Percentiles rank a stretch among this genome's conserved stretches.
phyloP scores from a whole-genome alignment of 306 rosid species.

The Vigna radiata region DNA sequence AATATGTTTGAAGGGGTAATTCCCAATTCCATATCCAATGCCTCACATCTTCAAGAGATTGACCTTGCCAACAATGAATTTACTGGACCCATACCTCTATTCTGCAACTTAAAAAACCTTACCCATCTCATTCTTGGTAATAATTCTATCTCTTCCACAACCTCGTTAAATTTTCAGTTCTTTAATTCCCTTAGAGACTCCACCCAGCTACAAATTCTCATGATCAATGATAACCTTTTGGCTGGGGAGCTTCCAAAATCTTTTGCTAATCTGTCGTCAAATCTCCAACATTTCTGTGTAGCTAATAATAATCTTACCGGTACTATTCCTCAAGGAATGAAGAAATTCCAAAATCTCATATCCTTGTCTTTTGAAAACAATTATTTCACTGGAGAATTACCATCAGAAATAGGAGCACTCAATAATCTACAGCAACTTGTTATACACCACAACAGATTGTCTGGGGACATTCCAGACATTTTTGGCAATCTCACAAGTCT shows the following conservation, averaged over 20 bases:
- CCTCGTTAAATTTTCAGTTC: conserved; percentile 39
- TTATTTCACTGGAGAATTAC: conserved; percentile 46
- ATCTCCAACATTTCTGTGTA: conserved; percentile 48
- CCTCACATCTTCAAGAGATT: conserved; percentile 37
- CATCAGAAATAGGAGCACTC: conserved; percentile 44
- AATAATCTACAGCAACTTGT: conserved; percentile 2
- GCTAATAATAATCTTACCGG: conserved; percentile 41
- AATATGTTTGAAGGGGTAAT: conserved; percentile 49
- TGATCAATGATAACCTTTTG: conserved; percentile 40
- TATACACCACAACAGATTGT: conserved; percentile 33
- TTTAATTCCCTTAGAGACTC: conserved; percentile 48
- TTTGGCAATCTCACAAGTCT: conserved; percentile 54
- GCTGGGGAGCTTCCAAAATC: conserved; percentile 51
- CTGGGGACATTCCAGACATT: conserved; percentile 54
- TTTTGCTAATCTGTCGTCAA: conserved; percentile 42
- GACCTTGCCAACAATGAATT: conserved; percentile 48
- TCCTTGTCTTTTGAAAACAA: conserved; percentile 48
- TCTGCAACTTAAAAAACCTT: conserved; percentile 45
- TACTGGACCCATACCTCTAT: conserved; percentile 39
- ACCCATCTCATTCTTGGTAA: conserved; percentile 9
- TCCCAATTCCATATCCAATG: conserved; percentile 52
- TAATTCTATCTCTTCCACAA: conserved; percentile 43
- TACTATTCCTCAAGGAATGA: conserved; percentile 45
- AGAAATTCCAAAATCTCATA: conserved; percentile 38
- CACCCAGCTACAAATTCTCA: conserved; percentile 19